These are phyloP conservation scores for Nectriaceae sp. DNA, from an alignment of 2,329 filamentous ascomycete genomes.

Conservation along the genomic window DNA sequence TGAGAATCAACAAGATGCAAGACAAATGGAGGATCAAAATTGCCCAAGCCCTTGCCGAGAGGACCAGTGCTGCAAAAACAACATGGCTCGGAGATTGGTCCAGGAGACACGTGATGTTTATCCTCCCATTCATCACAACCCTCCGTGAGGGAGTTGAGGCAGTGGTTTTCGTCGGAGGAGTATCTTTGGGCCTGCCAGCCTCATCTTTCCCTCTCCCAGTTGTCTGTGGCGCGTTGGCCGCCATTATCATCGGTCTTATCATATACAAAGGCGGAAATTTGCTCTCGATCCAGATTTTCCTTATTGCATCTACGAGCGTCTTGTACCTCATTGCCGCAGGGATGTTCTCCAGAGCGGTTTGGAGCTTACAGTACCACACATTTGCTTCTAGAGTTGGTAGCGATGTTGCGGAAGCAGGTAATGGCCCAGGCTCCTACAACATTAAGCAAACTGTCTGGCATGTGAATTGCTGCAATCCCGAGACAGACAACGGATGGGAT, in stretches of 20 bases:
- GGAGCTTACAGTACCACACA: conserved; percentile 67
- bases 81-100: conserved; percentile 49
- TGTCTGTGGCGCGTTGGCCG: conserved; percentile 64
- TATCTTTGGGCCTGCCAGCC: conserved; percentile 68
- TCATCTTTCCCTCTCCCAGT: conserved; percentile 71
- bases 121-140: conserved; percentile 77
- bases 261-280: conserved; percentile 56
- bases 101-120: conserved; percentile 76
- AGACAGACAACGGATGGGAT: conserved; percentile 68
- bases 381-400: conserved; percentile 57
- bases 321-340: conserved; percentile 81
- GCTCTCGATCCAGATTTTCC: conserved; percentile 62
- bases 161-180: conserved; percentile 77
- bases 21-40: conserved; percentile 79
- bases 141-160: conserved; percentile 76
- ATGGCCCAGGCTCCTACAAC: conserved; percentile 75
- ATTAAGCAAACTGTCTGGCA: conserved; percentile 79
- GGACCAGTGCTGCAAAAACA: conserved; percentile 41
- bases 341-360: conserved; percentile 74
- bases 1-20: conserved; percentile 74
- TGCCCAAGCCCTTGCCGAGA: conserved; percentile 59
- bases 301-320: conserved; percentile 76
- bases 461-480: conserved; percentile 70
- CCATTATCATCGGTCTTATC: conserved; percentile 62
- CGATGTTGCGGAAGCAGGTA: conserved; percentile 48